Base-by-base conservation (phyloP, 495 filamentous ascomycete species). In the Penicillium goetzii region DNA sequence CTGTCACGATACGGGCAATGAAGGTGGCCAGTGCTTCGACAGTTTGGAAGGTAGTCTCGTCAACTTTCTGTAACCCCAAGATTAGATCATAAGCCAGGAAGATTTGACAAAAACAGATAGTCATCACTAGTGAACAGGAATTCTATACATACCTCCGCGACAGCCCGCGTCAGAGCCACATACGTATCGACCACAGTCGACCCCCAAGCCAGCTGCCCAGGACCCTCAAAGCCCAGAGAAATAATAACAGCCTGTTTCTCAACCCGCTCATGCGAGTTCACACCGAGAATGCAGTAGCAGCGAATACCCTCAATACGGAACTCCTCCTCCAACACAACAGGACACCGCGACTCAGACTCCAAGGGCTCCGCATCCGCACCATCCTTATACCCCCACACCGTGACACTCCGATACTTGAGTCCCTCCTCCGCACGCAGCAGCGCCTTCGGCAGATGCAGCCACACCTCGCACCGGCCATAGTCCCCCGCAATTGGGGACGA, bases 211-310 rank as follows among this genome's bases (percentile, higher is more conserved):
- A 74, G 50, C 64, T 80, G 75, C 4, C 76, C 78, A 41, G 67
- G 68, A 10, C 78, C 83, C 73, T 68, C 74, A 60, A 85, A 80
- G 40, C 70, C 74, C 60, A 85, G 64, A 15, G 80, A 82, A 33
- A 86, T 73, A 61, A 81, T 76, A 4, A 87, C 83, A 54, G 76
- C 76, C 65, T 87, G 85, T 64, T 84, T 85, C 72, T 86, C 83
- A 33, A 84, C 68, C 19, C 85, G 67, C 71, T 87, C 85, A 62
- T 85, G 85, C 15, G 81, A 77, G 51, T 87, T 86, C 7, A 87
- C 81, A 0, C 85, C 85, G 58, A 87, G 76, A 52, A 87, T 81
- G 55, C 78, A 80, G 54, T 80, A 70, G 64, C 79, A 81, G 14
- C 78, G 68, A 28, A 82, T 81, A 4, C 76, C 74, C 41, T 80